These are phyloP conservation scores for Jamesozyma piceae DNA, from an alignment of 805 yeast species.

Conservation along the genomic window DNA sequence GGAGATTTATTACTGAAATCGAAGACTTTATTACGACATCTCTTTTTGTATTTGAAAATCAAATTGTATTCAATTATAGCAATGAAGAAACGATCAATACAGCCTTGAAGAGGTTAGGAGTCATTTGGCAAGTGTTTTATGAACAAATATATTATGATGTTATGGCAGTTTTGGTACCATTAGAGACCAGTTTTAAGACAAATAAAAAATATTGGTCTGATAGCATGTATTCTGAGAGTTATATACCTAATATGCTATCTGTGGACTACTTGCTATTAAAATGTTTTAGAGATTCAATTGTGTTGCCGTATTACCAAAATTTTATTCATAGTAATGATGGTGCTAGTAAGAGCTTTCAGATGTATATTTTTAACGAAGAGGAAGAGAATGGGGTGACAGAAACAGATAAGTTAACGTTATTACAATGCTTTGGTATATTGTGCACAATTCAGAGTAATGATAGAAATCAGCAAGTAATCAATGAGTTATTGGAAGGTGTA, in stretches of 20 bases:
- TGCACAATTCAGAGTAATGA: constrained; percentile 45
- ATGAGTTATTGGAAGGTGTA: constrained; percentile 36
- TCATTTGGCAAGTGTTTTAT: constrained; percentile 51
- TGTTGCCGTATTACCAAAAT: constrained; percentile 44
- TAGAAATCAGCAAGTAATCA: constrained; percentile 50
- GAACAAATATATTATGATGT: constrained; percentile 47
- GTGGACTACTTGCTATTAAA: constrained; percentile 35
- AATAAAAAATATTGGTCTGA: constrained; percentile 27
- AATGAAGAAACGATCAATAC: constrained; percentile 30
- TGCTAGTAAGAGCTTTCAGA: constrained; percentile 26
- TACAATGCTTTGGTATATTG: constrained; percentile 56
- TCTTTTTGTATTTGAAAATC: constrained; percentile 33
- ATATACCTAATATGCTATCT: constrained; percentile 15
- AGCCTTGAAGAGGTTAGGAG: constrained; percentile 30
- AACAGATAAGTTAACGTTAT: constrained; percentile 34
- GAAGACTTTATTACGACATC: constrained; percentile 28
- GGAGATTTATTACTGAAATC: constrained; percentile 20
- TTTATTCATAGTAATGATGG: constrained; percentile 29
- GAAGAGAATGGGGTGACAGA: constrained; percentile 36
- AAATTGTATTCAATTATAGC: constrained; percentile 27
- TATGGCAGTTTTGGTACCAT: constrained; percentile 52
- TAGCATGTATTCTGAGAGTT: constrained; percentile 7
- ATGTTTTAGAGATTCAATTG: constrained; percentile 45
- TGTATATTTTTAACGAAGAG: constrained; percentile 28
- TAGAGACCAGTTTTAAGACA: constrained; percentile 28